Percentiles rank a stretch among this genome's conserved stretches.
These are phyloP conservation scores for Nakazawaea ernobii DNA, from an alignment of 805 yeast genomes.

Conservation along the genomic window DNA sequence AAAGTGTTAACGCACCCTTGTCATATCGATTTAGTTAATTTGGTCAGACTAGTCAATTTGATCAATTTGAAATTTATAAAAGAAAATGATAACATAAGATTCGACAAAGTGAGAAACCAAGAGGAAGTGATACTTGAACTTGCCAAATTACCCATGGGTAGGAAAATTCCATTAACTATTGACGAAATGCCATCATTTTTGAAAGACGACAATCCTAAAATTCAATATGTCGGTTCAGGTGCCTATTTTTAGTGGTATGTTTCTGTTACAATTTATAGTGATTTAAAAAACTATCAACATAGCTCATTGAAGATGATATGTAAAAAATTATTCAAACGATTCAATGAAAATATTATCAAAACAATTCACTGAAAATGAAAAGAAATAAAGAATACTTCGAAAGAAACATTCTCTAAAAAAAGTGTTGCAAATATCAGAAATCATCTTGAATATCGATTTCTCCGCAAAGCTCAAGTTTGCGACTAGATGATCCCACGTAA, in stretches of 20 bases:
- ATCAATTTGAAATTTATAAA: constrained; percentile 10
- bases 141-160: constrained; percentile 3
- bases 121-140: not conserved
- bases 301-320: too few relatives aligned
- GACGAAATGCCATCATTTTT: constrained; percentile 5
- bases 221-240: constrained; percentile 3
- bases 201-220: not conserved
- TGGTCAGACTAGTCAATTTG: constrained; percentile 5
- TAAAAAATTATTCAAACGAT: too few relatives aligned
- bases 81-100: constrained; percentile 11
- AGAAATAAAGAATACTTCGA: too few relatives aligned
- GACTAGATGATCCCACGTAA: constrained; percentile 44
- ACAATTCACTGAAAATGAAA: too few relatives aligned
- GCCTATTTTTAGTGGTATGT: constrained; percentile 1
- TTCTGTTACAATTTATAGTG: too few relatives aligned
- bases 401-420: too few relatives aligned
- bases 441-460: constrained; percentile 26
- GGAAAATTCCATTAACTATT: constrained; percentile 9
- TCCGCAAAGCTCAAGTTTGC: constrained; percentile 40
- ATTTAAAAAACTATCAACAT: too few relatives aligned
- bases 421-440: not conserved
- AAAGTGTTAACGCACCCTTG: not conserved
- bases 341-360: too few relatives aligned
- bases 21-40: constrained; percentile 3
- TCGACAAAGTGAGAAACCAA: not conserved